phyloP scores from a whole-genome alignment of 2,329 filamentous ascomycete genomes.

The Trichoderma atrobrunneum region DNA sequence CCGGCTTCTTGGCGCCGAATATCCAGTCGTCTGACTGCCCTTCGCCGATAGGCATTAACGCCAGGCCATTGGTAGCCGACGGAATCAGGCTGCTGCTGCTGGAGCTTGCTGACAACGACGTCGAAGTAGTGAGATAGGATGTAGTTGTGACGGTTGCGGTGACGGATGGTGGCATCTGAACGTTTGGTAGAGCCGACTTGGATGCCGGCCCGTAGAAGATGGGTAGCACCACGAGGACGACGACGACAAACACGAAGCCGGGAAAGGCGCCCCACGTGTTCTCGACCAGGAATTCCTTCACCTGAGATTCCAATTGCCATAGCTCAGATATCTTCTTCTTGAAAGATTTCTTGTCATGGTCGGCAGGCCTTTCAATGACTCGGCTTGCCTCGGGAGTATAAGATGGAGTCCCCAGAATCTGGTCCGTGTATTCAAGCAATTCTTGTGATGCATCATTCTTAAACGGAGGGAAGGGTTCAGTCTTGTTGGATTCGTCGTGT shows the following conservation, averaged over 20 bases:
- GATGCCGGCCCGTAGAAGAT: conserved; percentile 30
- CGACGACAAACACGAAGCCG: conserved; percentile 26
- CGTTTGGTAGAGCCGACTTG: background rate
- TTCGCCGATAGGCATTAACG: conserved; percentile 32
- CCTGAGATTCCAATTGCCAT: conserved; percentile 17
- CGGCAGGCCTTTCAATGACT: conserved; percentile 25
- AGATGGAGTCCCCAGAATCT: conserved; percentile 46
- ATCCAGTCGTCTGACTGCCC: conserved; percentile 33
- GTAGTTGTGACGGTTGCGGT: conserved; percentile 25
- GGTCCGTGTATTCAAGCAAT: conserved; percentile 50
- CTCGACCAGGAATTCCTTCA: conserved; percentile 23
- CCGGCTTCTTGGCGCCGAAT: conserved; percentile 34
- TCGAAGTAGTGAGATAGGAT: conserved; percentile 19
- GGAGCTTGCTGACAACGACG: conserved; percentile 15
- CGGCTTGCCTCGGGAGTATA: conserved; percentile 37
- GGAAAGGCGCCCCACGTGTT: conserved; percentile 26
- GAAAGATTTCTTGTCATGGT: conserved; percentile 20
- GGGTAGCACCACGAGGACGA: conserved; percentile 27
- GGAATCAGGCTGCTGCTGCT: conserved; percentile 15
- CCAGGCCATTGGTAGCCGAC: conserved; percentile 26
- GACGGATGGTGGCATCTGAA: conserved; percentile 21
- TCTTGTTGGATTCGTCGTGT: conserved; percentile 13
- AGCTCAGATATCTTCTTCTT: conserved; percentile 22
- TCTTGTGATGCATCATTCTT: conserved; percentile 34
- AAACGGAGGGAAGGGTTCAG: conserved; percentile 29